Evolutionary conservation across 805 yeast genomes (phyloP).

Genomic region (Metschnikowia lachancei): DNA sequence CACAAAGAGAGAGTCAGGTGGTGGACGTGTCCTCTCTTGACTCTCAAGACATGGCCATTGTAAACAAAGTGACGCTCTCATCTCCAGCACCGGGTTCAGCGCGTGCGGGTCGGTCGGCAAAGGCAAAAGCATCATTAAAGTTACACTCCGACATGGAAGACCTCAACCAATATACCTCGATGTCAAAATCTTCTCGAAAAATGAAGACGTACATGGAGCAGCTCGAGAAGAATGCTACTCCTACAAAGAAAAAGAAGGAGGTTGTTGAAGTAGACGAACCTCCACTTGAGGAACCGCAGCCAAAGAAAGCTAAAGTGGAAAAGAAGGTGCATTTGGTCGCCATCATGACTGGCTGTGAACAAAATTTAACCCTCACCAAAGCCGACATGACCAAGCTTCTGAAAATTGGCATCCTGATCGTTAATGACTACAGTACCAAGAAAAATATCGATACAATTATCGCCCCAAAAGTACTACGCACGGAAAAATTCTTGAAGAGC

Average conservation of each 20-base stretch:
- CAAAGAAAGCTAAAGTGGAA: constrained; percentile 13
- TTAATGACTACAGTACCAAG: constrained; percentile 40
- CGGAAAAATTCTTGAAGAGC: constrained; percentile 80
- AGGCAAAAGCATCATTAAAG: constrained; percentile 60
- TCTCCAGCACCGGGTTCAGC: constrained; percentile 4
- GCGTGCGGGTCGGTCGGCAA: constrained; percentile 51
- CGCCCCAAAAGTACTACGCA: constrained; percentile 80
- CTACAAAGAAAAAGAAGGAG: constrained; percentile 7
- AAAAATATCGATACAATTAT: constrained; percentile 49
- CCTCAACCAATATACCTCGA: constrained; percentile 58
- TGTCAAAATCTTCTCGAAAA: constrained; percentile 43
- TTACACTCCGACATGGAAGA: constrained; percentile 68
- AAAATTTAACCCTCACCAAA: constrained; percentile 34
- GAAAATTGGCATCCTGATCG: constrained; percentile 57
- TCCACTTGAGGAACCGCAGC: constrained; percentile 5
- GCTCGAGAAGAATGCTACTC: constrained; percentile 23
- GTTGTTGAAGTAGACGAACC: background rate
- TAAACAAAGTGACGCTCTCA: background rate
- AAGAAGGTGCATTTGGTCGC: constrained; percentile 40
- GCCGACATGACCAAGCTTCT: constrained; percentile 44
- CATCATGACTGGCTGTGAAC: constrained; percentile 66
- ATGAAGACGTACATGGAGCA: constrained; percentile 38
- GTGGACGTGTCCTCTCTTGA: background rate
- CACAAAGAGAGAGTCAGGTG: background rate
- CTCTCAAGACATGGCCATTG: background rate